phyloP scores from a whole-genome alignment of 805 yeast species.

The Brettanomyces bruxellensis region DNA sequence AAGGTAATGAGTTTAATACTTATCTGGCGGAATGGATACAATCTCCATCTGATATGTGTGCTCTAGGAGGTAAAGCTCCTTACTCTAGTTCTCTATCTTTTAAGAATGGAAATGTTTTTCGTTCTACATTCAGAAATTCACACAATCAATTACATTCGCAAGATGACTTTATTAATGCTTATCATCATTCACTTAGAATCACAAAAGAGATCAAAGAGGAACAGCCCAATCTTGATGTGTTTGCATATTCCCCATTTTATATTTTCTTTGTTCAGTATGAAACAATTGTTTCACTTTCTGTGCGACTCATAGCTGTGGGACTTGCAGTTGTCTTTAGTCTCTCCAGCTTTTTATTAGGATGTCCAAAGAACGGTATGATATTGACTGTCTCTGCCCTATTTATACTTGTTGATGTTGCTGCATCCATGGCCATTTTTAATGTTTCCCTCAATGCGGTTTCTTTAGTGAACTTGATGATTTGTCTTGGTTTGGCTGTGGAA shows the following conservation, averaged over 20 bases:
- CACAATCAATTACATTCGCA: constrained; percentile 79
- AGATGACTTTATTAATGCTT: constrained; percentile 73
- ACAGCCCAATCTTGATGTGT: constrained; percentile 39
- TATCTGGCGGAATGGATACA: constrained; percentile 77
- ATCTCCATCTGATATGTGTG: constrained; percentile 70
- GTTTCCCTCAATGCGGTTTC: constrained; percentile 83
- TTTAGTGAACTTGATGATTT: constrained; percentile 82
- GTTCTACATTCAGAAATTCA: constrained; percentile 70
- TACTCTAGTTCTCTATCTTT: constrained; percentile 53
- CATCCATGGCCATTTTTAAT: constrained; percentile 65
- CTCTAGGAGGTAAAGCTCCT: constrained; percentile 93
- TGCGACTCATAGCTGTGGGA: constrained; percentile 46
- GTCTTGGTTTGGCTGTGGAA: constrained; percentile 89
- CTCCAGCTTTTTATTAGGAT: constrained; percentile 56
- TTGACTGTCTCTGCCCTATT: constrained; percentile 50
- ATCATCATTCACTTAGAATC: constrained; percentile 60
- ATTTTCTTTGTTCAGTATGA: constrained; percentile 86
- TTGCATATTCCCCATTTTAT: constrained; percentile 91
- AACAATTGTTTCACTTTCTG: constrained; percentile 51
- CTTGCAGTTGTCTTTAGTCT: constrained; percentile 38
- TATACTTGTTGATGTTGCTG: constrained; percentile 68
- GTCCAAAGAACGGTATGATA: constrained; percentile 47
- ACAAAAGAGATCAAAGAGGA: constrained; percentile 42
- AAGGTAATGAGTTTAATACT: constrained; percentile 54
- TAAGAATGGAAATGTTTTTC: constrained; percentile 29